Evolutionary conservation across 1,284 basidiomycete species (phyloP), one percentile per base, ranked within the genome.

Genomic region (Ganoderma lucidum): DNA sequence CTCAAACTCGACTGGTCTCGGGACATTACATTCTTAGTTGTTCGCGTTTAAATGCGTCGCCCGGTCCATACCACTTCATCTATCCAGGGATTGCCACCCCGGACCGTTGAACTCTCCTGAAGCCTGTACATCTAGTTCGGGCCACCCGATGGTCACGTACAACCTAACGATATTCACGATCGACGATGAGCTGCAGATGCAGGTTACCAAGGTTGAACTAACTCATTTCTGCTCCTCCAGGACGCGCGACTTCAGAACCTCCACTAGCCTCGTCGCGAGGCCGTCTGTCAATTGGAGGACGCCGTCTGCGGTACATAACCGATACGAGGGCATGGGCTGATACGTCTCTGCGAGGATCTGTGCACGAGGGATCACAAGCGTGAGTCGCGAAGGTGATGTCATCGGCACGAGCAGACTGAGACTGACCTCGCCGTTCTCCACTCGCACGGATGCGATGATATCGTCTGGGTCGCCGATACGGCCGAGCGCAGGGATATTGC

Each of bases 401-500:
- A 39, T 32, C 10, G 58, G 41, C 8, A 60, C 28, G 44, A n/a
- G 28, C 67, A 14, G 58, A 28, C 80, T n/a, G 67, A 89, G 58
- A 28, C 80, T n/a, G 67, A 89, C 92, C 83, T 90, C 86, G 74
- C 92, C 87, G 65, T 90, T 84, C 71, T 90, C 83, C 8, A 95
- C 91, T 6, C 90, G 83, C 10, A 95, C 92, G 1, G 90, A 87
- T 1, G 86, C 93, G 60, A 95, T 83, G 71, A 95, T 95, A 77
- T 95, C 93, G 73, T 94, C 93, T 0, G 91, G 89, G 75, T 93
- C 91, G 17, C 92, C 92, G 62, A 94, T 90, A 55, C 93, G 84
- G 0, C 88, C 90, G 14, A 92, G 78, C 5, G 91, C 86, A 2
- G 93, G 93, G 5, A 92, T 74, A 67, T 94, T 94, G 42, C 93